phyloP scores from a whole-genome alignment of 257 asterid genomes.

The Primulina tabacum region DNA sequence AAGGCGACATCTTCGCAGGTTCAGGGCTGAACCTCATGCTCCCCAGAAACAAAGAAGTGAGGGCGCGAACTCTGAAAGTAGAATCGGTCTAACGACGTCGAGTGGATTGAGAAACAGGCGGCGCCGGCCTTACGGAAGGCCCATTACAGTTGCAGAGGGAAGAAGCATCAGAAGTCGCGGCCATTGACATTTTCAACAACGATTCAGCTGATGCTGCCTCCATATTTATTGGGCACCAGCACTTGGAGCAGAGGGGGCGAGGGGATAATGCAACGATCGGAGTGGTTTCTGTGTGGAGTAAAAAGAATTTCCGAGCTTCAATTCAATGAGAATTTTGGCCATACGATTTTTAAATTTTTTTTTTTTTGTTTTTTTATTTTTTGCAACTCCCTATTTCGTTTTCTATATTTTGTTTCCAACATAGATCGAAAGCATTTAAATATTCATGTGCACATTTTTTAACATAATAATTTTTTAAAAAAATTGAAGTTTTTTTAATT shows the following conservation, averaged over 20 bases:
- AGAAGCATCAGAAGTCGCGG: constrained; percentile 47
- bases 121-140: constrained; percentile 49
- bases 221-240: constrained; percentile 23
- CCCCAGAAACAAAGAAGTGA: constrained; percentile 60
- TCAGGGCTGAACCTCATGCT: constrained; percentile 35
- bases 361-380: no score
- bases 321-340: background rate
- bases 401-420: no score
- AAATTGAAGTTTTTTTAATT: no score
- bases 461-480: no score
- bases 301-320: background rate
- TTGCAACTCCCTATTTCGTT: no score
- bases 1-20: constrained; percentile 32
- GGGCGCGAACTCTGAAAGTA: constrained; percentile 38
- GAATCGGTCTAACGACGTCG: constrained; percentile 42
- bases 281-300: background rate
- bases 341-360: background rate
- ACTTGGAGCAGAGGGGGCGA: no score
- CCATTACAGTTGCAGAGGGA: constrained; percentile 71
- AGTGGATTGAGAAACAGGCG: constrained; percentile 37
- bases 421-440: no score
- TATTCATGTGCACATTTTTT: no score
- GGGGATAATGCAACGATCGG: background rate
- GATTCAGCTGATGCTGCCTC: constrained; percentile 53
- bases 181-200: constrained; percentile 46